Base-by-base conservation (phyloP, 352 stramenopile species). In the Phytophthora nicotianae region DNA sequence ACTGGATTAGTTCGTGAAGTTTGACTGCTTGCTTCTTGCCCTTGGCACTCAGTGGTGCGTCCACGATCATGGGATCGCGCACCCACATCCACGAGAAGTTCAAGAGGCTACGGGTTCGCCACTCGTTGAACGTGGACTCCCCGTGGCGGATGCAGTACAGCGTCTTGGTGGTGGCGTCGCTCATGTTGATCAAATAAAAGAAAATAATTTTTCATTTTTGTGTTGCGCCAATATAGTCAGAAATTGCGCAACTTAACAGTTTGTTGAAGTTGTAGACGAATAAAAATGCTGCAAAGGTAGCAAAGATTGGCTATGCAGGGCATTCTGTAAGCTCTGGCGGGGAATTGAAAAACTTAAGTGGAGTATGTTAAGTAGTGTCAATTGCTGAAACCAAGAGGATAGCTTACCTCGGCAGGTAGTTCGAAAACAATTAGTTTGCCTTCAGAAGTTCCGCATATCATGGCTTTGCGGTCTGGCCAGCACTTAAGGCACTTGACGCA, bases 91-190 rank as follows among this genome's bases (percentile, higher is more conserved):
- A 96, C 47, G 86, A 89, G 60, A 95, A 96, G 68, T 86, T 92
- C 54, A 67, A 76, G 26, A 95, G 68, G 43, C 88, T 96, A 54
- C 65, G 78, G 45, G 75, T 82, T 50, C 86, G 84, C 88, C 88
- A 96, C 68, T 93, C 86, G 54, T 96, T 96, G 70, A 86, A 96
- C 47, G 86, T 91, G 5, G 88, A 96, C 73, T 95, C 86, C 54
- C 88, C 88, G 50, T 96, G 88, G 60, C 88, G 86, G 64, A 96
- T 91, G 70, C 82, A 93, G 58, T 96, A 94, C 26, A 96, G 67
- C 47, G 75, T 89, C 79, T 94, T 94, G 40, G 54, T 48, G 35
- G 26, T 13, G 20, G 42, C 4, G 21, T 70, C 54, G 38, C n/a
- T 48, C 58, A 65, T 69, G 45, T 2, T 29, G 9, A n/a, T n/a